Conservation (phyloP, 2,329 filamentous ascomycete genomes). For the Fusarium incarnatum region DNA sequence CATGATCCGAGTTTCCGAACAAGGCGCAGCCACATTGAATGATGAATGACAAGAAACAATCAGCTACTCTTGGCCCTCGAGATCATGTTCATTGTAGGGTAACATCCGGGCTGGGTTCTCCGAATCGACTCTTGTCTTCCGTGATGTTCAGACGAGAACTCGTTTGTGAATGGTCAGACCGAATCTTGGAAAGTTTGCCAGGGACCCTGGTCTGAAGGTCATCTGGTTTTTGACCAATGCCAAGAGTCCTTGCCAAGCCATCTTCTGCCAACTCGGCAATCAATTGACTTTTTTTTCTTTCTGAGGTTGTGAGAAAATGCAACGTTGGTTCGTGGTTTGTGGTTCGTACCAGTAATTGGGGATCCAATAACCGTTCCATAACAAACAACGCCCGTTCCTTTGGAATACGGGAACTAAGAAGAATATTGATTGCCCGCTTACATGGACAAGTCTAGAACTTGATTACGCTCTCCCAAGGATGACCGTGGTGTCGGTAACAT, state of each 20-base stretch:
- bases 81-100: conserved; percentile 30
- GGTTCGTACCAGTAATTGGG: conserved; percentile 5
- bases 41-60: conserved; percentile 20
- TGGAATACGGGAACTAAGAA: conserved; percentile 17
- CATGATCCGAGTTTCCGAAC: conserved; percentile 6
- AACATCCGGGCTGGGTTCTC: conserved; percentile 10
- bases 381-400: conserved; percentile 3
- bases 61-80: neutral
- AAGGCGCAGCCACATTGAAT: conserved; percentile 16
- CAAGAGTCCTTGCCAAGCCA: conserved; percentile 17
- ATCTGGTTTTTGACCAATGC: conserved; percentile 8
- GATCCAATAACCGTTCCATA: conserved; percentile 5
- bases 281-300: neutral
- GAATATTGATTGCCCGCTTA: conserved; percentile 8
- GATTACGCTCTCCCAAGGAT: conserved; percentile 10
- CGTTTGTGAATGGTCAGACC: conserved; percentile 30
- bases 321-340: conserved; percentile 6
- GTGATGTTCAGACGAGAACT: conserved; percentile 24
- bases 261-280: conserved; percentile 21
- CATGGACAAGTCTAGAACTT: neutral
- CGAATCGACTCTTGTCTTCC: neutral
- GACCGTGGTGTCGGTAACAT: conserved; percentile 17
- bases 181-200: conserved; percentile 17
- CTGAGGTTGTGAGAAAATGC: conserved; percentile 7
- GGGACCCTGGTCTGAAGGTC: conserved; percentile 16